A percentile compares a stretch with the other conserved stretches of the same genome.
phyloP scores from a whole-genome alignment of 441 rosid genomes.

The Euphorbia corollata region DNA sequence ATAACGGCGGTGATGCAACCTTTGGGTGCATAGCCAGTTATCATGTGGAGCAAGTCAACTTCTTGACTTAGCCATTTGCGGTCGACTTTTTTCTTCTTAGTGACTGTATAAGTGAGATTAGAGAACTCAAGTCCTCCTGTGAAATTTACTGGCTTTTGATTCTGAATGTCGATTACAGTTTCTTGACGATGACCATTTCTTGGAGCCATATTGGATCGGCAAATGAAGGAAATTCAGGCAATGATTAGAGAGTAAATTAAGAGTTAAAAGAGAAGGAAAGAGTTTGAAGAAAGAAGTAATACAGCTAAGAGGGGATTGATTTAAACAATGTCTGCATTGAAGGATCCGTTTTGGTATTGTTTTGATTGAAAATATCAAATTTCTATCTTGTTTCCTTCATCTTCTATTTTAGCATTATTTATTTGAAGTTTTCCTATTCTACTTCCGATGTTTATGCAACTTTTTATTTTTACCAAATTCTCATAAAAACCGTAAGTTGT shows the following conservation, averaged over 20 bases:
- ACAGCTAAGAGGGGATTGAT: conserved; percentile 28
- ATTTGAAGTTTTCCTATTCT: not conserved
- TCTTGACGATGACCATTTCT: conserved; percentile 22
- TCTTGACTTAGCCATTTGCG: conserved; percentile 40
- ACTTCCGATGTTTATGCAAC: not conserved
- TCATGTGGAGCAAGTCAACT: conserved; percentile 43
- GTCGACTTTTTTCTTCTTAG: conserved; percentile 34
- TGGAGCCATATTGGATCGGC: conserved; percentile 21
- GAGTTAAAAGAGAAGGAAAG: conserved; percentile 19
- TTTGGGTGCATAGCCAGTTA: conserved; percentile 61
- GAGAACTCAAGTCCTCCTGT: conserved; percentile 50
- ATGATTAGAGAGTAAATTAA: not conserved
- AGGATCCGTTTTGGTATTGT: conserved; percentile 29
- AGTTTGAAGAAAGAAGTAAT: not conserved
- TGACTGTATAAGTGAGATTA: conserved; percentile 51
- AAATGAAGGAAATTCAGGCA: not conserved
- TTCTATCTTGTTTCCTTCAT: conserved; percentile 37
- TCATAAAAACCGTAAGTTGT: no score
- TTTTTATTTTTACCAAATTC: not conserved
- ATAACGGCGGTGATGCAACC: conserved; percentile 60
- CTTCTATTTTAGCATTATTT: conserved; percentile 17
- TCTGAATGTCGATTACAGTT: conserved; percentile 36
- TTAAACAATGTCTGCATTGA: conserved; percentile 35
- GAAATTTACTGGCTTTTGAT: conserved; percentile 30
- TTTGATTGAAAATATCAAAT: conserved; percentile 20